phyloP scores from a whole-genome alignment of 306 rosid genomes.

The Abrus pulchellus region DNA sequence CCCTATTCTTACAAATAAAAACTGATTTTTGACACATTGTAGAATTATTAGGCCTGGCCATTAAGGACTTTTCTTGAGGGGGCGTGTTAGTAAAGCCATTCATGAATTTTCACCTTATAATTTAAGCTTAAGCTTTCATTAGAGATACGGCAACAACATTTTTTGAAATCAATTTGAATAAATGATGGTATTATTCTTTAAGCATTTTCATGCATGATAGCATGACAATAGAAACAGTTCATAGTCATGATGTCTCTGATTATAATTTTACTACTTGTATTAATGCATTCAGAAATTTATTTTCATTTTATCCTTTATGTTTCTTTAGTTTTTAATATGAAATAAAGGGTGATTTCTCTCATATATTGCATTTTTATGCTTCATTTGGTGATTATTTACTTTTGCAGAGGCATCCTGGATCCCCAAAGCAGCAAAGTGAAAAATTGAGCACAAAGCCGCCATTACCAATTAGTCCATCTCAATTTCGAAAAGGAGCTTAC shows the following conservation, averaged over 20 bases:
- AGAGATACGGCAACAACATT: neutral
- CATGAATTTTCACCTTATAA: neutral
- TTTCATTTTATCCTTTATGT: constrained; percentile 19
- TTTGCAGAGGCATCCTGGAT: constrained; percentile 83
- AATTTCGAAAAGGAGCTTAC: constrained; percentile 92
- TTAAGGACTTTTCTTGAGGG: neutral
- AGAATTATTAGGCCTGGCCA: neutral
- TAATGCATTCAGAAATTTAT: constrained; percentile 31
- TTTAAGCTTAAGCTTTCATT: constrained; percentile 15
- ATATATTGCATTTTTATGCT: constrained; percentile 5
- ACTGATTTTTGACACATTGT: constrained; percentile 1
- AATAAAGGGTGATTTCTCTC: constrained; percentile 8
- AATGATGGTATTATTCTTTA: constrained; percentile 10
- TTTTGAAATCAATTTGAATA: constrained; percentile 19
- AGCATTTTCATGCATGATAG: constrained; percentile 33
- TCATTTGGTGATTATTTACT: constrained; percentile 45
- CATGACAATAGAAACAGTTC: neutral
- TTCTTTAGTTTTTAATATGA: constrained; percentile 30
- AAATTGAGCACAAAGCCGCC: constrained; percentile 85
- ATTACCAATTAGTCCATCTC: constrained; percentile 73
- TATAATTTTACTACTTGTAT: constrained; percentile 27
- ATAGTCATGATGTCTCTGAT: constrained; percentile 19
- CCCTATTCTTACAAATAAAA: neutral
- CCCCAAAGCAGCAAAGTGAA: constrained; percentile 76
- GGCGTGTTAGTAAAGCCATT: constrained; percentile 15